Conservation (phyloP, 2,329 filamentous ascomycete species). For the Aspergillus brasiliensis region DNA sequence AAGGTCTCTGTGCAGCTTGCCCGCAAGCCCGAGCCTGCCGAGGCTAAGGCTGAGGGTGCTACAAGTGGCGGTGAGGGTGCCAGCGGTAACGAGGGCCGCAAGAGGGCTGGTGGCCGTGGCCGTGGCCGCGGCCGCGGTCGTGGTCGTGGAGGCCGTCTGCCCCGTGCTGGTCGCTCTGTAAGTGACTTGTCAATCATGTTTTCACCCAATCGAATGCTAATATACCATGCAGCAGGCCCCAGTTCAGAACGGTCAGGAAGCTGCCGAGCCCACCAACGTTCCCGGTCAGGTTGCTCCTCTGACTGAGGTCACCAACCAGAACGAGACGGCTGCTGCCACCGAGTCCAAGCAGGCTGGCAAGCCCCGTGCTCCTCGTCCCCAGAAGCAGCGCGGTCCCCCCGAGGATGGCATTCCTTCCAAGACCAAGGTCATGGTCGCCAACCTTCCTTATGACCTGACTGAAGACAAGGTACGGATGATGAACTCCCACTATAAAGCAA, state of each 20-base stretch:
- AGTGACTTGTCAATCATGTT: slow-evolving; percentile 28
- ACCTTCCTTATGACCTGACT: slow-evolving; percentile 95
- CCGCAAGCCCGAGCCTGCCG: slow-evolving; percentile 88
- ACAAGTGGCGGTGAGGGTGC: slow-evolving; percentile 72
- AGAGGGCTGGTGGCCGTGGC: slow-evolving; percentile 63
- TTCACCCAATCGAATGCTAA: slow-evolving; percentile 4
- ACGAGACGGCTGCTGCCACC: slow-evolving; percentile 39
- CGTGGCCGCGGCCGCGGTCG: slow-evolving; percentile 67
- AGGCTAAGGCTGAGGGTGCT: slow-evolving; percentile 71
- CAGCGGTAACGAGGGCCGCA: slow-evolving; percentile 66
- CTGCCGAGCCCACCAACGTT: slow-evolving; percentile 24
- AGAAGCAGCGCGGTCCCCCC: slow-evolving; percentile 87
- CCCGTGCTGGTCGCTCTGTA: slow-evolving; percentile 62
- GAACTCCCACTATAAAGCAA: neutral
- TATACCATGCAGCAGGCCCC: slow-evolving; percentile 18
- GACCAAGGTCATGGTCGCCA: slow-evolving; percentile 99
- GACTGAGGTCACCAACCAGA: slow-evolving; percentile 25
- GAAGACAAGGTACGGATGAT: slow-evolving; percentile 81
- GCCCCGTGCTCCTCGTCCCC: slow-evolving; percentile 55
- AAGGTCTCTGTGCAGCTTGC: slow-evolving; percentile 99
- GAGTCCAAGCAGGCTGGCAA: slow-evolving; percentile 44
- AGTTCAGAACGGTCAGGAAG: slow-evolving; percentile 29
- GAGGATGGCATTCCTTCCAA: slow-evolving; percentile 97
- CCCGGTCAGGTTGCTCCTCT: slow-evolving; percentile 24
- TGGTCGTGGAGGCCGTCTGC: slow-evolving; percentile 68